These are phyloP conservation scores for Heterobasidion parviporum DNA, from an alignment of 1,284 basidiomycete genomes.

Conservation along the genomic window DNA sequence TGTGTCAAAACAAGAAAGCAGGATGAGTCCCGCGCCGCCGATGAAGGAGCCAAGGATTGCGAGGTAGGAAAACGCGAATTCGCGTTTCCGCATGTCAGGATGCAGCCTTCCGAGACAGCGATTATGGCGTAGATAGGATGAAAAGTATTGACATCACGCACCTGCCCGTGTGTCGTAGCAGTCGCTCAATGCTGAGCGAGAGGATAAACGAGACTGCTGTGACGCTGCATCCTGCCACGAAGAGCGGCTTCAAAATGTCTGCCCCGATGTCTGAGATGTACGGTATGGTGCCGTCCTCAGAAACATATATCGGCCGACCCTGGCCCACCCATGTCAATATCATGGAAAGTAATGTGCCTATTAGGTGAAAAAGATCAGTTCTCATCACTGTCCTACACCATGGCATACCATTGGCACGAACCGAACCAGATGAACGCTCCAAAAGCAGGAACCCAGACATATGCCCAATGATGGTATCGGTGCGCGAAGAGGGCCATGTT, in stretches of 20 bases:
- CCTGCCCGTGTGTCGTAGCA: slow-evolving; percentile 55
- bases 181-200: slow-evolving; percentile 50
- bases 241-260: slow-evolving; percentile 61
- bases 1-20: slow-evolving; percentile 21
- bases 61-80: slow-evolving; percentile 43
- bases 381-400: not conserved
- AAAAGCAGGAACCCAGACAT: slow-evolving; percentile 56
- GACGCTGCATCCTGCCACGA: slow-evolving; percentile 51
- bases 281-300: slow-evolving; percentile 46
- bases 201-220: slow-evolving; percentile 56
- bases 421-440: slow-evolving; percentile 58
- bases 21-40: slow-evolving; percentile 45
- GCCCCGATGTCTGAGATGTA: slow-evolving; percentile 74
- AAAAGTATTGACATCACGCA: slow-evolving; percentile 15
- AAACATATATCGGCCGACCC: slow-evolving; percentile 39
- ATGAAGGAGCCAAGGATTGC: slow-evolving; percentile 53
- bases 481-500: slow-evolving; percentile 13
- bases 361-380: not conserved
- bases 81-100: slow-evolving; percentile 47
- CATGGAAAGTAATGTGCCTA: slow-evolving; percentile 55
- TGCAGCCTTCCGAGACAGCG: slow-evolving; percentile 33
- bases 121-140: no score
- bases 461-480: slow-evolving; percentile 43
- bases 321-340: slow-evolving; percentile 54
- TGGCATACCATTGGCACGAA: slow-evolving; percentile 18